phyloP scores from a whole-genome alignment of 73 alveolate genomes.

The Stentor coeruleus region DNA sequence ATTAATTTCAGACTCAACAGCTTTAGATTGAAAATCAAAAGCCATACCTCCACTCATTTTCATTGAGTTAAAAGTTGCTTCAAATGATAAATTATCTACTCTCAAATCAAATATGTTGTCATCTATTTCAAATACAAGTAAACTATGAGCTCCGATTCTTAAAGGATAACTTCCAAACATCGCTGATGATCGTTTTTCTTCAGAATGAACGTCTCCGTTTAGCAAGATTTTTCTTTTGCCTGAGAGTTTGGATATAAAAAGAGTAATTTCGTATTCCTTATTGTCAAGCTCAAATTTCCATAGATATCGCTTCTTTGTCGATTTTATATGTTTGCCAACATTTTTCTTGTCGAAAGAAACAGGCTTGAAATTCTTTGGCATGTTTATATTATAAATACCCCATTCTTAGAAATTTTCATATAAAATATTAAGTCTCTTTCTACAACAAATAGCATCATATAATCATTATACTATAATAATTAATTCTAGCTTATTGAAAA shows the following conservation, averaged over 20 bases:
- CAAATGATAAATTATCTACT: neutral
- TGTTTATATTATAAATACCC: too few relatives aligned
- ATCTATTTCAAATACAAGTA: neutral
- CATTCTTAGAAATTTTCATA: neutral
- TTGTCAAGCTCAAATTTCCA: constrained; percentile 76
- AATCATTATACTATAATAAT: neutral
- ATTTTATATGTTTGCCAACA: constrained; percentile 20
- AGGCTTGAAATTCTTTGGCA: constrained; percentile 22
- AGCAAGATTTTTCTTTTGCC: constrained; percentile 75
- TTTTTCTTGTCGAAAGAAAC: constrained; percentile 10
- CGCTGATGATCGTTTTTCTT: constrained; percentile 31
- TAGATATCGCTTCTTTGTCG: constrained; percentile 62
- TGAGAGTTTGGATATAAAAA: constrained; percentile 61
- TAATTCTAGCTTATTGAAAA: neutral
- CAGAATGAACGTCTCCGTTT: constrained; percentile 53
- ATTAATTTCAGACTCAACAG: neutral
- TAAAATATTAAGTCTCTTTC: neutral
- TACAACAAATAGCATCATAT: neutral
- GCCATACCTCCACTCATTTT: neutral
- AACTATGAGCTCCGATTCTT: constrained; percentile 12
- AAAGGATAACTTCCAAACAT: constrained; percentile 6
- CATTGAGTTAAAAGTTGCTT: neutral
- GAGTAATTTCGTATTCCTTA: constrained; percentile 64
- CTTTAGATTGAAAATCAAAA: neutral
- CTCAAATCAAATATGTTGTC: constrained; percentile 15